Base-by-base conservation (phyloP, 2,329 filamentous ascomycete species). In the Chrysoporthe deuterocubensis region DNA sequence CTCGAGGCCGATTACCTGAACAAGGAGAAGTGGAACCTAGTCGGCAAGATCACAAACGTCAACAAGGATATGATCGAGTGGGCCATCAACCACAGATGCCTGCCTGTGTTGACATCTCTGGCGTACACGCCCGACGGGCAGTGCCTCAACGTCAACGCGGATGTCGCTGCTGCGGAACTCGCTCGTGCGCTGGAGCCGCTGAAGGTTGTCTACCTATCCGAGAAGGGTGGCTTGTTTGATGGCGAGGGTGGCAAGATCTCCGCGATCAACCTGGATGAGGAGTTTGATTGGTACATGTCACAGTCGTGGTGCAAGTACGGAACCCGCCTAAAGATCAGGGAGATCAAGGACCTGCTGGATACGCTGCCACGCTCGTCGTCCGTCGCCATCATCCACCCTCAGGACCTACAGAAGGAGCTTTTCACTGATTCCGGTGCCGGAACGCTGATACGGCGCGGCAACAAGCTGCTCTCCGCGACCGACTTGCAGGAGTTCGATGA, bases 181-280 rank as follows among this genome's bases (percentile, higher is more conserved):
- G 95, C 96, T 34, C 90, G 93, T 69, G 89, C 92, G 67, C 84
- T 99, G 65, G 90, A 98, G 80, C 96, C 96, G 37, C 83, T 98
- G 75, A 99, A 99, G 88, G 95, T 98, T 70, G 94, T 99, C 69
- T 99, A 97, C 78, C 86, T 98, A n/a, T 96, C 94, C 5, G 96
- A 99, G 83, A 98, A 98, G 86, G 96, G 96, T 62, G 96, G 95
- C 8, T 83, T 99, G 44, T 97, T 97, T 81, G 93, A 98, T 77
- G 94, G 94, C 69, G 92, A 97, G 71, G 92, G 91, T 68, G 91
- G 95, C 83, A 97, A 97, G 83, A 98, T 98, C 76, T 97, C 95
- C 6, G 92, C 92, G 69, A 98, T 98, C 81, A 98, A 98, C 82
- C 85, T 99, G 67, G 96, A 99, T 77, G 94, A 97, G 81, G 96